These are phyloP conservation scores for Arthrobotrys entomopaga DNA, from an alignment of 2,329 filamentous ascomycete species.

Conservation along the genomic window DNA sequence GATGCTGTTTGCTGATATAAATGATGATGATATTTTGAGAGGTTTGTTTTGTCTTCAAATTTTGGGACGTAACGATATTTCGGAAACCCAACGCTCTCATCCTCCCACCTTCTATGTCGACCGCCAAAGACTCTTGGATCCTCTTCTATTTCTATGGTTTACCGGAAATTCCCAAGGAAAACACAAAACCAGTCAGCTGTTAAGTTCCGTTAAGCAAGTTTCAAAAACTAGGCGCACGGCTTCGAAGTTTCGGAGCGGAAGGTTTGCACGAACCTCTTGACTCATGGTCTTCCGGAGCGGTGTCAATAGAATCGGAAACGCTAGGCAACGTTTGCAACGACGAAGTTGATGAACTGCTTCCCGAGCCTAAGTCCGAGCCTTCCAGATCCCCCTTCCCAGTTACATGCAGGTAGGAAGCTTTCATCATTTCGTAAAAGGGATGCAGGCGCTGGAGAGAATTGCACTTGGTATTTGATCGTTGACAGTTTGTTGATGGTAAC, in stretches of 20 bases:
- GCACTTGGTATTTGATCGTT: slow-evolving; percentile 22
- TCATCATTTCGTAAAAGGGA: slow-evolving; percentile 26
- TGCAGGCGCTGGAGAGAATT: slow-evolving; percentile 10
- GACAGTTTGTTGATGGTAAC: slow-evolving; percentile 38
- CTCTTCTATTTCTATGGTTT: slow-evolving; percentile 12
- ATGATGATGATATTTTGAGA: slow-evolving; percentile 39
- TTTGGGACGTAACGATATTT: slow-evolving; percentile 52
- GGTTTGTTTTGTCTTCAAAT: slow-evolving; percentile 46
- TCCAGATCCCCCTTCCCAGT: slow-evolving; percentile 44
- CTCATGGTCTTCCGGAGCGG: slow-evolving; percentile 20
- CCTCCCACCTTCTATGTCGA: slow-evolving; percentile 15
- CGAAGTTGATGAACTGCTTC: slow-evolving; percentile 38
- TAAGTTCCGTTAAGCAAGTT: too few species aligned
- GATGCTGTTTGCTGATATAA: slow-evolving; percentile 18
- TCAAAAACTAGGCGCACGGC: too few species aligned
- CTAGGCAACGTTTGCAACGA: slow-evolving; percentile 49
- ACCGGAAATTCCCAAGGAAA: not conserved
- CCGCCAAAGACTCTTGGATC: not conserved
- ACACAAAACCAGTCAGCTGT: too few species aligned
- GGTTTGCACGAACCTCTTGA: slow-evolving; percentile 39
- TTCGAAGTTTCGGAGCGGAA: not conserved
- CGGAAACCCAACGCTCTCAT: slow-evolving; percentile 6
- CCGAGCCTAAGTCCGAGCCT: slow-evolving; percentile 41
- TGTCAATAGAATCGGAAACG: slow-evolving; percentile 32
- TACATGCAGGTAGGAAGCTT: slow-evolving; percentile 36